These are phyloP conservation scores for Apiospora rasikravindrae DNA, from an alignment of 2,329 filamentous ascomycete species.

Conservation along the genomic window DNA sequence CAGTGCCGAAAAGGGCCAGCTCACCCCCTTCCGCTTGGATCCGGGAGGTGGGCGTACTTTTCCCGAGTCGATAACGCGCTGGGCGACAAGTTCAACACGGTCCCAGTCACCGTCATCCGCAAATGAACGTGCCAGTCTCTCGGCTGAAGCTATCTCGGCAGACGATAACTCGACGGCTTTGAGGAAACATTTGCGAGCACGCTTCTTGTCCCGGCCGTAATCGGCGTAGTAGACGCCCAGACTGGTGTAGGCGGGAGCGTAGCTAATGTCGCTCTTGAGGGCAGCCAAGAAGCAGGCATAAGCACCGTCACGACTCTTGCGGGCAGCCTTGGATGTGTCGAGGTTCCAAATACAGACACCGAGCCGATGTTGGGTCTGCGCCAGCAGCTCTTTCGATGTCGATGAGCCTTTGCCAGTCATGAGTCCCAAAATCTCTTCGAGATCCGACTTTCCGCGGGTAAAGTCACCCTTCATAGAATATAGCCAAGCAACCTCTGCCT, in stretches of 20 bases:
- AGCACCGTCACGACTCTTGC: constrained; percentile 80
- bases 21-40: constrained; percentile 89
- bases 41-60: constrained; percentile 89
- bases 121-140: constrained; percentile 83
- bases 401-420: constrained; percentile 57
- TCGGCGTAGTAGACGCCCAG: constrained; percentile 91
- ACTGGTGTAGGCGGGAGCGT: constrained; percentile 88
- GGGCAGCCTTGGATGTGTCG: constrained; percentile 73
- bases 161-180: constrained; percentile 94
- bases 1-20: constrained; percentile 94
- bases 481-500: constrained; percentile 90
- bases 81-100: constrained; percentile 88
- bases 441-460: constrained; percentile 66
- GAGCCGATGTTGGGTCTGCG: constrained; percentile 85
- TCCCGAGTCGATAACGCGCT: constrained; percentile 92
- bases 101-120: constrained; percentile 95
- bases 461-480: constrained; percentile 83
- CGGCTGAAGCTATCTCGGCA: constrained; percentile 84
- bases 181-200: constrained; percentile 91
- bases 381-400: constrained; percentile 71
- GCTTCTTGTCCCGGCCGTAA: constrained; percentile 83
- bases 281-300: constrained; percentile 85
- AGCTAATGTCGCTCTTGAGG: constrained; percentile 84
- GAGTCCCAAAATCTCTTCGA: constrained; percentile 70
- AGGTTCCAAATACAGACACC: constrained; percentile 87